phyloP scores from a whole-genome alignment of 257 asterid species.

The Vinca minor region DNA sequence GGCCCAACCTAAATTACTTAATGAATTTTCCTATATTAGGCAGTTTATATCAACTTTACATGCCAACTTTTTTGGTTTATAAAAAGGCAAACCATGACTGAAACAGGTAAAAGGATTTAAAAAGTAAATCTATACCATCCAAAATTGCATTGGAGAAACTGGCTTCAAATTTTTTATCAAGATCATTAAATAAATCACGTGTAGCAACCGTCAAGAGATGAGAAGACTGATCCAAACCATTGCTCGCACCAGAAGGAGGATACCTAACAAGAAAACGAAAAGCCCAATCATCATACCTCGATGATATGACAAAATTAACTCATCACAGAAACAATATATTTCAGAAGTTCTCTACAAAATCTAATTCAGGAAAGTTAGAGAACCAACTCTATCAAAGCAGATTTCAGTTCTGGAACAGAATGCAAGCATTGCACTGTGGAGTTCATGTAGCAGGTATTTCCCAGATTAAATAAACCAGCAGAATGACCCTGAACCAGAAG shows the following conservation, averaged over 20 bases:
- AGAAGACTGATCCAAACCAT: constrained; percentile 67
- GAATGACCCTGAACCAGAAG: constrained; percentile 71
- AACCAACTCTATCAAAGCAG: constrained; percentile 70
- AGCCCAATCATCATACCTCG: constrained; percentile 13
- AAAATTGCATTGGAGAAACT: constrained; percentile 88
- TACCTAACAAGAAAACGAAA: constrained; percentile 46
- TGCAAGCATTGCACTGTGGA: constrained; percentile 95
- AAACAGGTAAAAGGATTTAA: background rate
- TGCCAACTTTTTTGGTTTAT: background rate
- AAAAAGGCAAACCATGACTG: too few species aligned
- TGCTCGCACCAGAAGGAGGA: constrained; percentile 57
- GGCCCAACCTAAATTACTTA: background rate
- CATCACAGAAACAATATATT: constrained; percentile 7
- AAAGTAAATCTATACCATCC: constrained; percentile 51
- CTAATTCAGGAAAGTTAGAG: constrained; percentile 11
- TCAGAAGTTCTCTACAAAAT: constrained; percentile 7
- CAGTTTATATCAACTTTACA: constrained; percentile 3
- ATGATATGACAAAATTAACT: constrained; percentile 6
- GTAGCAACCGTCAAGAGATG: constrained; percentile 83
- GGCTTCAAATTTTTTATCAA: constrained; percentile 86
- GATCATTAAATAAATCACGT: constrained; percentile 76
- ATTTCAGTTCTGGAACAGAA: constrained; percentile 88
- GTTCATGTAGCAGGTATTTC: constrained; percentile 98
- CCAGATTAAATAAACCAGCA: constrained; percentile 87
- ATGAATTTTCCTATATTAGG: background rate